Base-by-base conservation (phyloP, 306 rosid species). In the Acacia crassicarpa region DNA sequence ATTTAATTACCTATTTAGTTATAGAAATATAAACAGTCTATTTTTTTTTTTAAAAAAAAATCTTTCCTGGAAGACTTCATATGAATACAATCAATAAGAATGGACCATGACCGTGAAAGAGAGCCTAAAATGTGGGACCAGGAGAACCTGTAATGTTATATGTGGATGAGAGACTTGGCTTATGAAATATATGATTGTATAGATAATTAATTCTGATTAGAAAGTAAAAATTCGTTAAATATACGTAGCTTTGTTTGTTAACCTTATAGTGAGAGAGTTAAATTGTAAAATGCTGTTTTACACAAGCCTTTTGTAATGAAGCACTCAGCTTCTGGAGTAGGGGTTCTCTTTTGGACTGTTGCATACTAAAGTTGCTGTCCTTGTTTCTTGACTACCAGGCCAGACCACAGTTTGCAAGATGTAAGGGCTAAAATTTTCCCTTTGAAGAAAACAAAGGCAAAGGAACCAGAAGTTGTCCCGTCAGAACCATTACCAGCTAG, bases 371-470 rank as follows among this genome's bases (percentile, higher is more conserved):
- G 66, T 59, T 83, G 51, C 78, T 45, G 23, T 67, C 59, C 69
- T 41, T 85, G 63, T 68, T 78, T 76, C 74, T 79, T 85, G 79
- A 45, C 78, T 79, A 81, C 82, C 91, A 95, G 99, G 91, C 99
- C 96, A n/a, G 99, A 95, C 83, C 97, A 95, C 84, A 91, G 72
- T 84, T 81, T 83, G 85, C 97, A 93, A 91, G 97, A 93, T 86
- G 84, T 93, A 70, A 95, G 99, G 87, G 86, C 96, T 70, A 95
- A 89, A 75, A 81, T 92, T 84, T 95, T 95, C 82, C 99, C 99
- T 73, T 68, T 85, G 53, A 92, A 90, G 87, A 84, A 90, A 80
- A 88, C 91, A 75, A 92, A 93, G 83, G 91, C 76, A 41, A 89
- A 83, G 49, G 88, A 86, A 63, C 90, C 94, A 58, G 98, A 92